A percentile compares a stretch with the other conserved stretches of the same genome.
Conservation (phyloP, 345 rosid genomes). For the Camelina neglecta region DNA sequence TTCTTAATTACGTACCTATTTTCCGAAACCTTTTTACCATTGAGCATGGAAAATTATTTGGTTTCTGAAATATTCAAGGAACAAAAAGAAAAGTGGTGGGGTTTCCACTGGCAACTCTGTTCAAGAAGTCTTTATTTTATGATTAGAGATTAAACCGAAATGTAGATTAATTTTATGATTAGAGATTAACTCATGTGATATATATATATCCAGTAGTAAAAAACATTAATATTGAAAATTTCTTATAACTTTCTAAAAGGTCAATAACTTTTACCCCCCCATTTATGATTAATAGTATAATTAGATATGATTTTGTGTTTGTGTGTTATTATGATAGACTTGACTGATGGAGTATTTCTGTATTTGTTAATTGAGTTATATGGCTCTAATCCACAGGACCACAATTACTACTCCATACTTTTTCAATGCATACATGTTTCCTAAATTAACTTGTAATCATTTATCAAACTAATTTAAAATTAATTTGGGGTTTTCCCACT, state of each 20-base stretch:
- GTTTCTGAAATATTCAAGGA: conserved; percentile 9
- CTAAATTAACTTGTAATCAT: conserved; percentile 11
- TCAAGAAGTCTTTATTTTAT: conserved; percentile 2
- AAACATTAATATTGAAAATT: neutral
- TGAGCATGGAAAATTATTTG: conserved; percentile 3
- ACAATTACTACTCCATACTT: conserved; percentile 9
- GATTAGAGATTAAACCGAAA: too few relatives aligned
- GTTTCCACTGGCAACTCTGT: conserved; percentile 18
- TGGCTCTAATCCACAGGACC: conserved; percentile 9
- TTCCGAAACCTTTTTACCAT: conserved; percentile 1
- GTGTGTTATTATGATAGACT: neutral
- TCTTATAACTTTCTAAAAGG: neutral
- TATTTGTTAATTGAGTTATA: neutral
- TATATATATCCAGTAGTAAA: neutral
- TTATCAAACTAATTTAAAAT: neutral
- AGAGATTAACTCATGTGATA: neutral
- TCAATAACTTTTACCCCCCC: neutral
- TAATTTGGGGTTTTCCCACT: conserved; percentile 26
- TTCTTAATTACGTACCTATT: conserved; percentile 12
- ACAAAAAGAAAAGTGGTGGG: neutral
- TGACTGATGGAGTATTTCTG: neutral
- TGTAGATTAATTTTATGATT: neutral
- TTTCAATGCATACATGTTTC: neutral
- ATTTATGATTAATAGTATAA: neutral
- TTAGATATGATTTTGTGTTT: neutral